These are phyloP conservation scores for Fistulifera solaris DNA, from an alignment of 108 stramenopile genomes.

Conservation along the genomic window DNA sequence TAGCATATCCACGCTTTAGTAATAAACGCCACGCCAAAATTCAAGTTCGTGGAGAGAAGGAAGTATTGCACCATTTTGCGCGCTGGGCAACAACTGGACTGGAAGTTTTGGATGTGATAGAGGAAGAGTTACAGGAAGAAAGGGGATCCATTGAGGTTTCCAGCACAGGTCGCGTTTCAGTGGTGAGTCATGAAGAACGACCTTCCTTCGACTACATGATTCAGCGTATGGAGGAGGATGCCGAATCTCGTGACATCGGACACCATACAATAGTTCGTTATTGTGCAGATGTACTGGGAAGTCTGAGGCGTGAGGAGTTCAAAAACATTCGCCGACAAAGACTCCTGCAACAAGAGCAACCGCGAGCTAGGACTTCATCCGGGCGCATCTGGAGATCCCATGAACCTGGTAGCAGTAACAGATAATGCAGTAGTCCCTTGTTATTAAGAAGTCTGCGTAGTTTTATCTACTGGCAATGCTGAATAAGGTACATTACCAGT, in stretches of 20 bases:
- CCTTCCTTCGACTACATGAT: conserved; percentile 51
- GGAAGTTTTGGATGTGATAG: conserved; percentile 63
- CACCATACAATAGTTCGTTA: conserved; percentile 77
- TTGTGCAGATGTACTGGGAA: conserved; percentile 79
- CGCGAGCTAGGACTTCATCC: neutral
- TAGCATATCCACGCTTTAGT: conserved; percentile 60
- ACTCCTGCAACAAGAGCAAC: conserved; percentile 1
- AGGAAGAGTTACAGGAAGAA: conserved; percentile 56
- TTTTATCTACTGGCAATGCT: no score
- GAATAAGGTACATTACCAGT: no score
- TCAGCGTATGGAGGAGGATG: conserved; percentile 64
- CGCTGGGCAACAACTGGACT: conserved; percentile 66
- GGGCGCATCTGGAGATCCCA: neutral
- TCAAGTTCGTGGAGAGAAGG: conserved; percentile 86
- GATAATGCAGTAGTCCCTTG: no score
- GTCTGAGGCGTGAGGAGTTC: conserved; percentile 69
- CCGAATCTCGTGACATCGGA: conserved; percentile 6
- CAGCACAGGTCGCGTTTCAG: conserved; percentile 4
- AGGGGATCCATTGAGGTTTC: conserved; percentile 31
- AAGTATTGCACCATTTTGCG: conserved; percentile 78
- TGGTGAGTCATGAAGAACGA: conserved; percentile 1
- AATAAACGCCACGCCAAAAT: conserved; percentile 83
- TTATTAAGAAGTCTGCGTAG: no score
- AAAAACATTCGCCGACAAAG: conserved; percentile 15
- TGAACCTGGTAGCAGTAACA: no score